phyloP scores from a whole-genome alignment of 225 moss, liverwort and hornwort genomes.

The Anthoceros angustus region DNA sequence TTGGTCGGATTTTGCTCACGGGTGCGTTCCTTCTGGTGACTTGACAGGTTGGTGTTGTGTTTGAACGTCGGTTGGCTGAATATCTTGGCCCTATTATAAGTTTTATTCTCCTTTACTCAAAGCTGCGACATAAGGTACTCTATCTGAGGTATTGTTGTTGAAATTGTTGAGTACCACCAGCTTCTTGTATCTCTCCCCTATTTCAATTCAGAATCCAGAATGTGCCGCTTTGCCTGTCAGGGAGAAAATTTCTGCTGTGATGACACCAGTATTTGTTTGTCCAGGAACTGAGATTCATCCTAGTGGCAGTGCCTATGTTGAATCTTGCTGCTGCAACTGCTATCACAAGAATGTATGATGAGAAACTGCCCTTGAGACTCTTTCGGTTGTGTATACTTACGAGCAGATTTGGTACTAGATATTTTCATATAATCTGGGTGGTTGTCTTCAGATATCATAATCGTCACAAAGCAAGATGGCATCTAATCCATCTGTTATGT shows the following conservation, averaged over 20 bases:
- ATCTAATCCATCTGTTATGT: conserved; percentile 31
- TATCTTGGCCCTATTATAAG: conserved; percentile 57
- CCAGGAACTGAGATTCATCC: conserved; percentile 88
- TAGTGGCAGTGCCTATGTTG: conserved; percentile 65
- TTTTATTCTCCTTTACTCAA: conserved; percentile 78
- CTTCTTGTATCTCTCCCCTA: background rate
- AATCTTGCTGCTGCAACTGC: conserved; percentile 78
- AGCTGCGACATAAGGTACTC: conserved; percentile 84
- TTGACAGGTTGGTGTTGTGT: conserved; percentile 36
- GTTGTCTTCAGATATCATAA: conserved; percentile 41
- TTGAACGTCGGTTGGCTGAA: conserved; percentile 60
- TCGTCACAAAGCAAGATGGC: conserved; percentile 60
- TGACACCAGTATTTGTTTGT: background rate
- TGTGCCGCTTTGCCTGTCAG: too few species aligned
- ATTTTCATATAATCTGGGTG: background rate
- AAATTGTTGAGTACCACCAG: background rate
- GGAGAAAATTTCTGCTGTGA: too few species aligned
- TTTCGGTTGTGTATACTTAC: background rate
- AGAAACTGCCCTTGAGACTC: background rate
- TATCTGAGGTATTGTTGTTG: background rate
- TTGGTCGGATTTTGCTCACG: too few species aligned
- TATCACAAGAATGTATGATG: conserved; percentile 57
- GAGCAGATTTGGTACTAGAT: background rate
- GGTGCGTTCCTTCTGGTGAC: background rate
- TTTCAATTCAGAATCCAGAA: too few species aligned